Conservation (phyloP, 768 basidiomycete genomes). For the Plicaturopsis crispa region DNA sequence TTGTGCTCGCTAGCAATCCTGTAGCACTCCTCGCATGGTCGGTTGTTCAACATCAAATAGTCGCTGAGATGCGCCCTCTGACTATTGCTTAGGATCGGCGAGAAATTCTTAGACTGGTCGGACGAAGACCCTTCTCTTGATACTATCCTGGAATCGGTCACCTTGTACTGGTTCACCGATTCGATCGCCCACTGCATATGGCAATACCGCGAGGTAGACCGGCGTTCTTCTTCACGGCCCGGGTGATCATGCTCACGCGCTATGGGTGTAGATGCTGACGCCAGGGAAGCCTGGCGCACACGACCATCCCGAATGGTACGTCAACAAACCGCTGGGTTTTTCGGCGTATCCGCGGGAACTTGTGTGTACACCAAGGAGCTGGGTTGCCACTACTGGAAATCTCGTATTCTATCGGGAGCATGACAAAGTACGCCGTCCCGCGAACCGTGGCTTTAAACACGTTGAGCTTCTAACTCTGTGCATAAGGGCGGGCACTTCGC, state of each 20-base stretch:
- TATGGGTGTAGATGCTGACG: not conserved
- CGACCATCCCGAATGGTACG: conserved; percentile 1
- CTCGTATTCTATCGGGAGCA: conserved; percentile 19
- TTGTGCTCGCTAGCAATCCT: conserved; percentile 14
- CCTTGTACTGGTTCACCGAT: conserved; percentile 19
- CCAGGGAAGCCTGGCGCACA: no score
- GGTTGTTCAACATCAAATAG: no score
- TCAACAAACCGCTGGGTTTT: conserved; percentile 16
- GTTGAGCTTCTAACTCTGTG: no score
- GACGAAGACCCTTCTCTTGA: conserved; percentile 13
- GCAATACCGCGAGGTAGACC: conserved; percentile 13
- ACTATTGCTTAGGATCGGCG: conserved; percentile 18
- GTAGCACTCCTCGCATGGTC: conserved; percentile 20
- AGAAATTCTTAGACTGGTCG: conserved; percentile 21
- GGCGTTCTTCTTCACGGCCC: not conserved
- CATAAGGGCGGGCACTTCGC: no score
- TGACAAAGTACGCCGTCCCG: conserved; percentile 5
- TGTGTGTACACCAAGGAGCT: conserved; percentile 13
- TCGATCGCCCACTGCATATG: conserved; percentile 15
- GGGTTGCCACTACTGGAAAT: conserved; percentile 16
- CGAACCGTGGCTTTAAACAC: no score
- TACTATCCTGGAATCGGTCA: conserved; percentile 15
- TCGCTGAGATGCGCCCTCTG: no score
- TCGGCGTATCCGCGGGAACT: conserved; percentile 19
- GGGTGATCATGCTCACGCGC: not conserved